These are phyloP conservation scores for Tulasnella sp. DNA, from an alignment of 768 basidiomycete species.

Conservation along the genomic window DNA sequence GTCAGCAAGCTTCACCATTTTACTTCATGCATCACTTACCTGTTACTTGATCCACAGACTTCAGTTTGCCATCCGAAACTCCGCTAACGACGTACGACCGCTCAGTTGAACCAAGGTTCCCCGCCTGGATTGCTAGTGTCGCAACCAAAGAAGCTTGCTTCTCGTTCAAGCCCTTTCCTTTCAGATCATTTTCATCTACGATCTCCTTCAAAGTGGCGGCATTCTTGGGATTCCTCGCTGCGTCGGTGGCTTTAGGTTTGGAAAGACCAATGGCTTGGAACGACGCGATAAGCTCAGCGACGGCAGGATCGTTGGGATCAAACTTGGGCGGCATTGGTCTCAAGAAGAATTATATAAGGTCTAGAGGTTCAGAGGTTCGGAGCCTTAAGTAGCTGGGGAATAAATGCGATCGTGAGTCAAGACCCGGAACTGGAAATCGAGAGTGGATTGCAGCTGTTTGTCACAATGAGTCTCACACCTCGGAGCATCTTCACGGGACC, in stretches of 20 bases:
- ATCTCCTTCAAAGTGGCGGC: conserved; percentile 58
- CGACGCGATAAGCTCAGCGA: conserved; percentile 34
- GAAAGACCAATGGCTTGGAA: conserved; percentile 73
- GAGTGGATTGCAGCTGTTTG: neutral
- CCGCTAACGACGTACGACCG: conserved; percentile 51
- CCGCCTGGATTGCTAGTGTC: conserved; percentile 46
- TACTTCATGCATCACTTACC: conserved; percentile 38
- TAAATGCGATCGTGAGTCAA: neutral
- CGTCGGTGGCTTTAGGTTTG: conserved; percentile 67
- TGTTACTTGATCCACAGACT: conserved; percentile 73
- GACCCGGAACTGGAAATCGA: neutral
- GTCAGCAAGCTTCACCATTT: neutral
- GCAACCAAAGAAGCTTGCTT: conserved; percentile 63
- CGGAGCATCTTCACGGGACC: neutral
- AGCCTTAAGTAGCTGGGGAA: neutral
- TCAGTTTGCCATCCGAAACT: conserved; percentile 62
- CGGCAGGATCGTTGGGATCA: conserved; percentile 29
- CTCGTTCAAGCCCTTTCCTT: conserved; percentile 46
- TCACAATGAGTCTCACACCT: neutral
- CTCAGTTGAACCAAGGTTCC: conserved; percentile 49
- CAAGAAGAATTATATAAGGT: neutral
- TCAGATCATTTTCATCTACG: conserved; percentile 44
- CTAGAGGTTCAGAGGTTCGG: too few relatives aligned
- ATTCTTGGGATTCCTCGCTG: conserved; percentile 68
- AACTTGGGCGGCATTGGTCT: conserved; percentile 29